Conservation (phyloP, 441 rosid genomes). For the Aleurites moluccanus region DNA sequence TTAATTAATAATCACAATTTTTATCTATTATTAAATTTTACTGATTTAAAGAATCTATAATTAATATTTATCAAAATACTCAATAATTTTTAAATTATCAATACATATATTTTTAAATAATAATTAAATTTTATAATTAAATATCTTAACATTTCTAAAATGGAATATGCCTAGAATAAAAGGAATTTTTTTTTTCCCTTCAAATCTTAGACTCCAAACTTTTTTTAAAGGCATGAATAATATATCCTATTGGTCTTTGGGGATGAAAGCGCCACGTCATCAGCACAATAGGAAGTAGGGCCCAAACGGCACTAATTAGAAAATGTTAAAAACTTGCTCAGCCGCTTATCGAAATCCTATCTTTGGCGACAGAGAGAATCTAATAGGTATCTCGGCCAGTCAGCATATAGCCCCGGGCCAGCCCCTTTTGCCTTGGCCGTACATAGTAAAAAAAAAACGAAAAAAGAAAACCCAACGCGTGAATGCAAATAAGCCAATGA, state of each 20-base stretch:
- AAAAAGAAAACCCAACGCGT: not conserved
- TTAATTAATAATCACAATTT: too few relatives aligned
- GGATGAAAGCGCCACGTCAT: conserved; percentile 4
- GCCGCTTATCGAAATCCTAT: not conserved
- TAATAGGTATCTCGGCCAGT: not conserved
- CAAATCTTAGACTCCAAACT: too few relatives aligned
- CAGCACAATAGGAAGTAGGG: too few relatives aligned
- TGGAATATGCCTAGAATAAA: not conserved
- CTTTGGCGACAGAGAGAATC: not conserved
- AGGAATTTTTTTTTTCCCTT: not conserved
- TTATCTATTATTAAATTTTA: too few relatives aligned
- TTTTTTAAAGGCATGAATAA: too few relatives aligned
- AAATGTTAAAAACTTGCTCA: not conserved
- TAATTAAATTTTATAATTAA: too few relatives aligned
- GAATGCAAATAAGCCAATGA: conserved; percentile 1
- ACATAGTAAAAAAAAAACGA: not conserved
- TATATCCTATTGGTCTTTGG: too few relatives aligned
- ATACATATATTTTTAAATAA: too few relatives aligned
- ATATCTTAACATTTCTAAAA: too few relatives aligned
- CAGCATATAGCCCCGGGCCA: not conserved
- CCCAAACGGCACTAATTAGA: not conserved
- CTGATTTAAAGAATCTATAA: too few relatives aligned
- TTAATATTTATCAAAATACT: too few relatives aligned
- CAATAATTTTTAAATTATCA: too few relatives aligned
- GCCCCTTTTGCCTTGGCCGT: not conserved